Conservation (phyloP, 1,284 basidiomycete genomes). For the Xanthoconium separans region DNA sequence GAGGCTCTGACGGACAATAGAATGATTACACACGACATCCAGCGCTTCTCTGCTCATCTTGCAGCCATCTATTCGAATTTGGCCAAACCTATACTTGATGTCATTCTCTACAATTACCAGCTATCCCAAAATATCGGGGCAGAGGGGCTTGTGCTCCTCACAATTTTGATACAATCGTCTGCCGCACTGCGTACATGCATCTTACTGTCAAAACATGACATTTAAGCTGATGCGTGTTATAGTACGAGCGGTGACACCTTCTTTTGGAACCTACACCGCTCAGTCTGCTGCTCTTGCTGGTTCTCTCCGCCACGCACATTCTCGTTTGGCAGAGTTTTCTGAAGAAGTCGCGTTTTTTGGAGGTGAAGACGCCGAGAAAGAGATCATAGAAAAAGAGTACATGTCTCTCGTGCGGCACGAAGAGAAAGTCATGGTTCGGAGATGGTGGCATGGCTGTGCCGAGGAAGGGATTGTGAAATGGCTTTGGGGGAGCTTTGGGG, state of each 20-base stretch:
- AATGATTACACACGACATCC: constrained; percentile 95
- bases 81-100: constrained; percentile 91
- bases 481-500: constrained; percentile 95
- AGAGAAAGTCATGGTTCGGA: constrained; percentile 76
- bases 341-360: constrained; percentile 95
- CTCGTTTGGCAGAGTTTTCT: constrained; percentile 88
- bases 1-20: constrained; percentile 36
- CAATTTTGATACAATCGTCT: constrained; percentile 80
- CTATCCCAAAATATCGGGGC: constrained; percentile 93
- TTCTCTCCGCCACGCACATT: constrained; percentile 87
- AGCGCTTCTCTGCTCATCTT: constrained; percentile 88
- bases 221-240: constrained; percentile 11
- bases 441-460: constrained; percentile 89
- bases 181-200: constrained; percentile 69
- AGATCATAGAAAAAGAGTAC: constrained; percentile 90
- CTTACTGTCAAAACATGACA: background rate
- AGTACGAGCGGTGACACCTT: constrained; percentile 89
- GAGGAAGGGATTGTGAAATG: constrained; percentile 98
- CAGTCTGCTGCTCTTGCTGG: constrained; percentile 86
- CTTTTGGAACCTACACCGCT: constrained; percentile 90
- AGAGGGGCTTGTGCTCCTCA: constrained; percentile 86
- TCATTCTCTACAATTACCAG: constrained; percentile 96
- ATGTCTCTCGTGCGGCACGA: constrained; percentile 88
- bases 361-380: constrained; percentile 91
- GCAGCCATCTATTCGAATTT: constrained; percentile 94